These are phyloP conservation scores for Lactarius vividus DNA, from an alignment of 768 basidiomycete species.

Conservation along the genomic window DNA sequence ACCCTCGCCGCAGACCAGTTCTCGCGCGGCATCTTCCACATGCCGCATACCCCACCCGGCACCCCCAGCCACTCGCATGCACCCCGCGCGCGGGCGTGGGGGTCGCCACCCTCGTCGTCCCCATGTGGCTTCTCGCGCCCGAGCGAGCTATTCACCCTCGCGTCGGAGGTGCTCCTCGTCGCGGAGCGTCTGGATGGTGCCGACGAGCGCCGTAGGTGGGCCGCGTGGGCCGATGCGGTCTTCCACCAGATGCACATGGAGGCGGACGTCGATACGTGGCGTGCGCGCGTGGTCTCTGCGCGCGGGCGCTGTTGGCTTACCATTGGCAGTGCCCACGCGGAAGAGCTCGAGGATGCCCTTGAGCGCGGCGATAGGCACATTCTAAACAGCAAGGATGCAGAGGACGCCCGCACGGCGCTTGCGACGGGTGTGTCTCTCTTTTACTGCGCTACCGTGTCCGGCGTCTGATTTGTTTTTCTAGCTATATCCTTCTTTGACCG, in stretches of 20 bases:
- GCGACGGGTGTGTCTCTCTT: constrained; percentile 40
- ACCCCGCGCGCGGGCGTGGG: not conserved
- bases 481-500: constrained; percentile 38
- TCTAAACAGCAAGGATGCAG: constrained; percentile 47
- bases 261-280: constrained; percentile 51
- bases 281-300: constrained; percentile 43
- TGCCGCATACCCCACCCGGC: constrained; percentile 50
- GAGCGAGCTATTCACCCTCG: constrained; percentile 60
- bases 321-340: constrained; percentile 52
- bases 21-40: constrained; percentile 65
- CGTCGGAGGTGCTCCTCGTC: constrained; percentile 56
- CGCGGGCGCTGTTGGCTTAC: constrained; percentile 57
- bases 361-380: constrained; percentile 44
- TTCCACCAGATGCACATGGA: constrained; percentile 65
- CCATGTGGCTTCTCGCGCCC: constrained; percentile 47
- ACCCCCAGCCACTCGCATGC: not conserved
- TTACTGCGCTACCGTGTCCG: not conserved
- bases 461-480: constrained; percentile 28
- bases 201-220: constrained; percentile 53
- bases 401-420: constrained; percentile 54
- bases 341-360: constrained; percentile 53
- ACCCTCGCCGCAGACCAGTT: constrained; percentile 67
- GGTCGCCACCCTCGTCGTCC: not conserved
- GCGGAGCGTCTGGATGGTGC: constrained; percentile 52
- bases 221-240: constrained; percentile 57